phyloP scores from a whole-genome alignment of 306 rosid species.

The Glycine latifolia region DNA sequence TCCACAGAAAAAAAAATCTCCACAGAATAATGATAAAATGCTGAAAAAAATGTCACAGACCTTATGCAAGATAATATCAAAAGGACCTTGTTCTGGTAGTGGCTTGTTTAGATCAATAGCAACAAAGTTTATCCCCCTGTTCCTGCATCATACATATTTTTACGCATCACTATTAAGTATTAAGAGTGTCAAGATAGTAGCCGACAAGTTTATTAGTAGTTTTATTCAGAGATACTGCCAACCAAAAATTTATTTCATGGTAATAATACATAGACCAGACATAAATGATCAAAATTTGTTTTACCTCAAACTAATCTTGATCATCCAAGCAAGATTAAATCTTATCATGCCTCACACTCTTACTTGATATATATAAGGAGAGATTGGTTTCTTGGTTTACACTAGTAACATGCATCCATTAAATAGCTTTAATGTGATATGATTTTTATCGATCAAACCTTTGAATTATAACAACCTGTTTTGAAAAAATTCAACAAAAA shows the following conservation, averaged over 20 bases:
- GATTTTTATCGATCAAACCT: not conserved
- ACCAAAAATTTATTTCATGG: conserved; percentile 34
- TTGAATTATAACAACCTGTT: not conserved
- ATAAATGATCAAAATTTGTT: not conserved
- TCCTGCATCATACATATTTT: conserved; percentile 50
- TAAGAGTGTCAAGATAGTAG: not conserved
- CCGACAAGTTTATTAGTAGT: not conserved
- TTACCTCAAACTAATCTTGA: not conserved
- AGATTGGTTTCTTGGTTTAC: not conserved
- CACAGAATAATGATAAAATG: conserved; percentile 9
- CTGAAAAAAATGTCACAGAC: conserved; percentile 43
- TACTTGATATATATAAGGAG: not conserved
- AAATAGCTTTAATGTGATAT: not conserved
- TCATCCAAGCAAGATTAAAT: not conserved
- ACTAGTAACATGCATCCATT: not conserved
- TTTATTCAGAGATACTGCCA: not conserved
- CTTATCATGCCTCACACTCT: not conserved
- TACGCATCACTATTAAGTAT: conserved; percentile 15
- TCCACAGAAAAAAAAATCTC: not conserved
- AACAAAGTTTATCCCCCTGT: conserved; percentile 58
- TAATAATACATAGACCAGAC: not conserved
- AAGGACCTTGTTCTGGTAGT: conserved; percentile 61
- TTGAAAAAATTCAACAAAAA: not conserved
- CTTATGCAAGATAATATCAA: conserved; percentile 61
- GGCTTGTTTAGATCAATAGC: conserved; percentile 59